Evolutionary conservation across 192 early-diverging fungal species (phyloP).

Genomic region (Podila verticillata): DNA sequence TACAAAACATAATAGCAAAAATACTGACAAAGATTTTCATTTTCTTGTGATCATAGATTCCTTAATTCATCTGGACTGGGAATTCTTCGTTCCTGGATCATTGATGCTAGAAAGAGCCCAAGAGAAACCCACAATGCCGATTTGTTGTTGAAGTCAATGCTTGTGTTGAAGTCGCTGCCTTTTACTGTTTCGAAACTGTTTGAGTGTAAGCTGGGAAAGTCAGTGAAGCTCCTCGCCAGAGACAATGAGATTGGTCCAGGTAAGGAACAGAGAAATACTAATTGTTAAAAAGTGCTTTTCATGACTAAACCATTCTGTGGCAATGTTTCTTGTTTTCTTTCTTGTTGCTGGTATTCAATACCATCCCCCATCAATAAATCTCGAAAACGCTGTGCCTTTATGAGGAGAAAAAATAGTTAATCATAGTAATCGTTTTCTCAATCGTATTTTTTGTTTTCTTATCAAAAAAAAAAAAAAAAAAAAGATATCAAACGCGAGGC

Average conservation of each 20-base stretch:
- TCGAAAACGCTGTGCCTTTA: not conserved
- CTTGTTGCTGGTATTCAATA: not conserved
- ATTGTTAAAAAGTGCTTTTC: not conserved
- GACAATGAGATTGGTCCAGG: not conserved
- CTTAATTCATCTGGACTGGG: slow-evolving; percentile 5
- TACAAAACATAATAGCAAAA: not conserved
- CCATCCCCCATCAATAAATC: not conserved
- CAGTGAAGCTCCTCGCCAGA: slow-evolving; percentile 5
- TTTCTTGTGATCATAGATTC: slow-evolving; percentile 10
- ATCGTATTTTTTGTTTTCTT: not conserved
- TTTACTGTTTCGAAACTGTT: slow-evolving; percentile 1
- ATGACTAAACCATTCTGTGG: not conserved
- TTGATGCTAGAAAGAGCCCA: not conserved
- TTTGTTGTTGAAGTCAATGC: slow-evolving; percentile 2
- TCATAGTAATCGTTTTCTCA: too few species aligned
- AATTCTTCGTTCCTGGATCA: slow-evolving; percentile 4
- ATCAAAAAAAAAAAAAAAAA: too few species aligned
- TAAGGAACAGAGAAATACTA: not conserved
- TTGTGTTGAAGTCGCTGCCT: slow-evolving; percentile 12
- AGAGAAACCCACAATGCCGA: not conserved
- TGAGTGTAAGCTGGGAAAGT: slow-evolving; percentile 5
- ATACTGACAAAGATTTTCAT: not conserved
- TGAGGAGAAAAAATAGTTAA: not conserved
- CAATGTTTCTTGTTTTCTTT: not conserved
- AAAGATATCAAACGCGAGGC: not conserved